Base-by-base conservation (phyloP, 441 rosid species). In the Syzygium malaccense region DNA sequence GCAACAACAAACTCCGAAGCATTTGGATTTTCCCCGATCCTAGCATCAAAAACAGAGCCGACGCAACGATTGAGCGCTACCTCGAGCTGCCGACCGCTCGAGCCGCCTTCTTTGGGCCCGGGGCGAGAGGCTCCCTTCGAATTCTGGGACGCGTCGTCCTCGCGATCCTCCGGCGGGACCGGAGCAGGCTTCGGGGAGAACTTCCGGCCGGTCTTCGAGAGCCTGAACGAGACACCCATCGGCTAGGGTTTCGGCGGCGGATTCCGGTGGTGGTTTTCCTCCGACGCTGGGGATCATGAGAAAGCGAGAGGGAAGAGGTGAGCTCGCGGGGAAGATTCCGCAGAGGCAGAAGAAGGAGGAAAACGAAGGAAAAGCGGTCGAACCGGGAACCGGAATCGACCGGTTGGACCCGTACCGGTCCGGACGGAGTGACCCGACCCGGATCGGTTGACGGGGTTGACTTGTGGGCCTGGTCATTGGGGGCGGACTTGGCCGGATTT, bases 151-250 rank as follows among this genome's bases (percentile, higher is more conserved):
- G 87, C 92, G 32, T 91, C 95, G 83, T 90, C 92, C 9, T 32
- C 60, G 60, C 89, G 91, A 89, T 88, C 89, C 86, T 92, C 94
- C 15, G 93, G 89, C 58, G 78, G 93, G 64, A 41, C 28, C 28
- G 86, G 14, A 88, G 91, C 86, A 86, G 93, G 91, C 91, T 90
- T 96, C 5, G 96, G 94, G 56, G 89, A 92, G 91, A 93, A 96
- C 93, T 96, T 93, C 88, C 91, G 92, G 64, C 99, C 99, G 37
- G 90, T 91, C 90, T 94, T 97, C 6, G 98, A 95, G 87, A 98
- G 93, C 95, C 94, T 97, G 89, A 98, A 98, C 20, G 98, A 96
- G 90, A 98, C 93, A 87, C 96, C 99, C 99, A 95, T 96, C 87
- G 41, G 56, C 19, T 32, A 66, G 60, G 84, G 88, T 86, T 88